Base-by-base conservation (phyloP, 2,329 filamentous ascomycete species). In the Leptographium flavum region DNA sequence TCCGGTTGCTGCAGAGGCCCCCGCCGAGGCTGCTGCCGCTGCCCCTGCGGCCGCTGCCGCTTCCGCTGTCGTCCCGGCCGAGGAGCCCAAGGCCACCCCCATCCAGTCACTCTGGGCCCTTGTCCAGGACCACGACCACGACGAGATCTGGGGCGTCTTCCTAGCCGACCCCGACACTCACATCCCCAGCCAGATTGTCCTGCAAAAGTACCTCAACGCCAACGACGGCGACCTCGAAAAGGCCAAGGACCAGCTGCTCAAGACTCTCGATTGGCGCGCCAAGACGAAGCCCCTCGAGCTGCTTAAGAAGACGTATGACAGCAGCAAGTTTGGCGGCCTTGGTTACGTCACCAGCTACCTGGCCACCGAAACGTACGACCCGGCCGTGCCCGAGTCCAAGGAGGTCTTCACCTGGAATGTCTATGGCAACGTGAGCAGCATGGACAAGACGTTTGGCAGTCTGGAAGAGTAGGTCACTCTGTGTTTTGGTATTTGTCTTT, bases 131-230 rank as follows among this genome's bases (percentile, higher is more conserved):
- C 27, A 48, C 43, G 70, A 65, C 15, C 73, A 94, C 63, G 65
- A 66, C 43, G 87, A 95, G 69, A 84, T 95, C 72, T 96, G 88
- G 78, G 88, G 88, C 41, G 78, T 95, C 45, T 67, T 73, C 28
- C 75, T 95, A 38, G 62, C 63, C 14, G 62, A 68, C 47, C 63
- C 65, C 19, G 61, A 55, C 3, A 58, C 64, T 35, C 71, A 87
- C 55, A 71, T 88, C 43, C 84, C 84, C 45, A 87, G 83, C 40
- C 81, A 83, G 58, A 80, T 94, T 55, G 76, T 95, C 43, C 70
- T 95, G 41, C 87, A 94, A 60, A 96, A 95, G 68, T 95, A 88
- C 66, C 75, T 96, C 46, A 85, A 88, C 54, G 90, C 88, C 59
- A 95, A 95, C 60, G 78, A 80, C 50, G 80, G 81, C 50, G 79